Percentiles rank a stretch among this genome's conserved stretches.
Evolutionary conservation across 169 alveolate species (phyloP).

Genomic region (Cryptosporidium ryanae): DNA sequence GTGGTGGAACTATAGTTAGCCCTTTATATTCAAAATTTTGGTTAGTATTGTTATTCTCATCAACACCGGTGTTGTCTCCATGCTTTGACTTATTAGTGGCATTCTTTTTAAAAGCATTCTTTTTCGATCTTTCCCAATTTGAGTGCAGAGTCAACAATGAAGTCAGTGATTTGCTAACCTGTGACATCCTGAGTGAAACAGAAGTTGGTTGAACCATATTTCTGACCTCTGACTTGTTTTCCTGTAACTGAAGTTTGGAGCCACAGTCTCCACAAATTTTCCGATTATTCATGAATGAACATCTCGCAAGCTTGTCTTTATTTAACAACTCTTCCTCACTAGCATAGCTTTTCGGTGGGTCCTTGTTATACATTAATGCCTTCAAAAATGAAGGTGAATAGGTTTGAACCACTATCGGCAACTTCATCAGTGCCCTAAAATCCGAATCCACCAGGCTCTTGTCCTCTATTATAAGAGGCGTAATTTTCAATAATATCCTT

Average conservation of each 20-base stretch:
- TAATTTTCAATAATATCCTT: slow-evolving; percentile 24
- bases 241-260: background rate
- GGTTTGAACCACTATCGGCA: slow-evolving; percentile 66
- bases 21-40: slow-evolving; percentile 57
- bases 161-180: slow-evolving; percentile 65
- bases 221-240: background rate
- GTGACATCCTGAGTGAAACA: slow-evolving; percentile 63
- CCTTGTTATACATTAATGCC: slow-evolving; percentile 56
- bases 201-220: slow-evolving; percentile 28
- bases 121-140: slow-evolving; percentile 69
- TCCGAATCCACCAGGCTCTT: background rate
- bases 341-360: slow-evolving; percentile 71
- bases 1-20: slow-evolving; percentile 57
- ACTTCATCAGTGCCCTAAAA: slow-evolving; percentile 21
- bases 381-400: slow-evolving; percentile 71
- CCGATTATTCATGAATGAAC: background rate
- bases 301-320: slow-evolving; percentile 42
- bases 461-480: slow-evolving; percentile 60
- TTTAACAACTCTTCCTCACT: slow-evolving; percentile 38
- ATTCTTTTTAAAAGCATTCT: background rate
- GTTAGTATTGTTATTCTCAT: background rate
- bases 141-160: slow-evolving; percentile 30
- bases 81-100: background rate
- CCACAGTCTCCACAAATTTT: background rate
- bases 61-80: background rate